phyloP scores from a whole-genome alignment of 2,329 filamentous ascomycete genomes.

The Fusarium odoratissimum region DNA sequence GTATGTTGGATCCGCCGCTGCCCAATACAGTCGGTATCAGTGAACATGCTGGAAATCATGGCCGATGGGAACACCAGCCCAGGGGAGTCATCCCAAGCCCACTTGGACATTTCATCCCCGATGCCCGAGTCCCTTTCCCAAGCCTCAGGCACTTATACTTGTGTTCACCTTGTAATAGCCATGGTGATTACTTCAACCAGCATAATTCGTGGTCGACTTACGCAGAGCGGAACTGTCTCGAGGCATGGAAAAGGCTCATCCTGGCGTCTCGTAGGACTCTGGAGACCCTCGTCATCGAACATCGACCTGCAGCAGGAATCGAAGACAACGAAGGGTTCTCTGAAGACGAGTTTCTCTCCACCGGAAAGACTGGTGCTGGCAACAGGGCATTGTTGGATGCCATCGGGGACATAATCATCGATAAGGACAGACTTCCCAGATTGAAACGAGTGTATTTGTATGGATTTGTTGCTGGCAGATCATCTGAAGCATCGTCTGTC shows the following conservation, averaged over 20 bases:
- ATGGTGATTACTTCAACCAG: constrained; percentile 13
- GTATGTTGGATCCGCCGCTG: constrained; percentile 19
- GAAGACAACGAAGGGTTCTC: constrained; percentile 15
- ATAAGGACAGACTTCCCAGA: background rate
- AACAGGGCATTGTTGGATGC: background rate
- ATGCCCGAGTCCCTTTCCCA: background rate
- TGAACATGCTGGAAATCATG: background rate
- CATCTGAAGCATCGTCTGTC: background rate
- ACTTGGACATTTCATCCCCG: constrained; percentile 1
- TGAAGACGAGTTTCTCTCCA: constrained; percentile 20
- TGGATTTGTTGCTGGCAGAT: background rate
- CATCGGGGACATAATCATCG: background rate
- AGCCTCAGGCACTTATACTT: constrained; percentile 7
- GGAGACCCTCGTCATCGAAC: constrained; percentile 27
- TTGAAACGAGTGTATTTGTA: constrained; percentile 16
- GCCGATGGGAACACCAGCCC: accelerated
- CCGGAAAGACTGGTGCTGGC: background rate
- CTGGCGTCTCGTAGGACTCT: background rate
- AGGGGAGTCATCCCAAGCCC: constrained; percentile 8
- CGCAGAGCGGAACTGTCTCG: background rate
- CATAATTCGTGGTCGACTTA: constrained; percentile 14
- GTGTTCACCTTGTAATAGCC: background rate
- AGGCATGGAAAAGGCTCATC: constrained; percentile 4
- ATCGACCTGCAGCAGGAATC: constrained; percentile 13
- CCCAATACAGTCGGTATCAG: accelerated